These are phyloP conservation scores for Hanseniaspora singularis DNA, from an alignment of 805 yeast species.

Conservation along the genomic window DNA sequence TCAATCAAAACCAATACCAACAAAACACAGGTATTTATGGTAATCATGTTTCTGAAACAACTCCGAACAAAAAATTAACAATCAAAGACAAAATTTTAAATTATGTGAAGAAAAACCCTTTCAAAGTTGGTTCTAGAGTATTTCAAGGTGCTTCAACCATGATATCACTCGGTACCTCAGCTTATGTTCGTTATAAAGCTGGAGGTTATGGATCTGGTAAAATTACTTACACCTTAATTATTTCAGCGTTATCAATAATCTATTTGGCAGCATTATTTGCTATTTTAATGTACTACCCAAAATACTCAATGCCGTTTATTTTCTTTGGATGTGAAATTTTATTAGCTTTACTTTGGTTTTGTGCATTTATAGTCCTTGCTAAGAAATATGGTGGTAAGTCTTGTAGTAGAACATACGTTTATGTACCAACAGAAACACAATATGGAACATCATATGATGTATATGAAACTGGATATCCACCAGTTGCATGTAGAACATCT, in stretches of 20 bases:
- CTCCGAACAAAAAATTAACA: too few relatives aligned
- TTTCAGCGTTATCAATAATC: slow-evolving; percentile 25
- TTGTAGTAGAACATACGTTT: too few relatives aligned
- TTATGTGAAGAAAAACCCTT: not conserved
- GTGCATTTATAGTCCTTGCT: slow-evolving; percentile 29
- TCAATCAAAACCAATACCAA: too few relatives aligned
- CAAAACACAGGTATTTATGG: too few relatives aligned
- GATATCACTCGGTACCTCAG: slow-evolving; percentile 26
- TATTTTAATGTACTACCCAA: slow-evolving; percentile 19
- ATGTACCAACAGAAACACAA: too few relatives aligned
- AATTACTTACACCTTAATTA: slow-evolving; percentile 27
- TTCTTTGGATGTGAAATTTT: slow-evolving; percentile 24
- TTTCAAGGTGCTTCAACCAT: slow-evolving; percentile 24
- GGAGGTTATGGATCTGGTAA: slow-evolving; percentile 21
- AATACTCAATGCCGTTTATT: slow-evolving; percentile 23
- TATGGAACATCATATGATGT: too few relatives aligned
- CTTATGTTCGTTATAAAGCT: slow-evolving; percentile 22
- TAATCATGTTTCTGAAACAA: too few relatives aligned
- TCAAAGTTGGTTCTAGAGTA: slow-evolving; percentile 16
- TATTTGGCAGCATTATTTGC: slow-evolving; percentile 23
- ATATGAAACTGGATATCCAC: too few relatives aligned
- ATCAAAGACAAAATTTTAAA: slow-evolving; percentile 1
- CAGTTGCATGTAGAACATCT: slow-evolving; percentile 26
- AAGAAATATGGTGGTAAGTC: slow-evolving; percentile 24
- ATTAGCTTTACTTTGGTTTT: slow-evolving; percentile 27